Conservation (phyloP, 228 moss, liverwort and hornwort genomes). For the Sphagnum magellanicum region DNA sequence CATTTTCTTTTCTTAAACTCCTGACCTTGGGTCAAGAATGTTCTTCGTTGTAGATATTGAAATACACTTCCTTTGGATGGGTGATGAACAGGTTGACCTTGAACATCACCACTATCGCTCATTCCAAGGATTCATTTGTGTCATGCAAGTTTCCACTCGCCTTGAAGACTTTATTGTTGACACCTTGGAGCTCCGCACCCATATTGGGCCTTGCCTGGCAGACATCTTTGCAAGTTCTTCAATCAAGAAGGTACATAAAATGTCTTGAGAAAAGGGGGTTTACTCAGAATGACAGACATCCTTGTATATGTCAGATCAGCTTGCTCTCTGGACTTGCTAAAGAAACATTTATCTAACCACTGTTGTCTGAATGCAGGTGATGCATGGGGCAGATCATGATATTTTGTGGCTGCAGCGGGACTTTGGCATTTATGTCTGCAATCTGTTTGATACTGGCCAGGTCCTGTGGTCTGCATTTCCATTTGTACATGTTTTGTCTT, state of each 20-base stretch:
- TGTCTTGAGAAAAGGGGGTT: neutral
- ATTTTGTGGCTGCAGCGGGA: conserved; percentile 96
- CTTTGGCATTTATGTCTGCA: conserved; percentile 92
- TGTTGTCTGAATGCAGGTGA: conserved; percentile 40
- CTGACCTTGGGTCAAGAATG: neutral
- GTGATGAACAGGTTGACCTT: conserved; percentile 68
- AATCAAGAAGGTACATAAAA: conserved; percentile 55
- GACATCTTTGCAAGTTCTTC: conserved; percentile 61
- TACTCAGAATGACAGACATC: no score
- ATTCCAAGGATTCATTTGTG: conserved; percentile 95
- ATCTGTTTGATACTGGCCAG: conserved; percentile 99
- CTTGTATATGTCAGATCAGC: no score
- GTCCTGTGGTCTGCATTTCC: conserved; percentile 10
- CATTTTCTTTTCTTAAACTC: neutral
- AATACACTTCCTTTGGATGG: conserved; percentile 5
- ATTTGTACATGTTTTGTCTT: no score
- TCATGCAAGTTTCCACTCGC: conserved; percentile 96
- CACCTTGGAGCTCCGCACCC: conserved; percentile 76
- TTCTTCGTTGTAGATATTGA: neutral
- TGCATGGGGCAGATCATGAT: conserved; percentile 96
- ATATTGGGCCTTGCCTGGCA: conserved; percentile 63
- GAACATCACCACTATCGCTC: conserved; percentile 97
- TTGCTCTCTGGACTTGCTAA: no score
- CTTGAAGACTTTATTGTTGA: conserved; percentile 91
- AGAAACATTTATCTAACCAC: neutral